Conservation (phyloP, 2,329 filamentous ascomycete species). For the Fusarium cyanostomum region DNA sequence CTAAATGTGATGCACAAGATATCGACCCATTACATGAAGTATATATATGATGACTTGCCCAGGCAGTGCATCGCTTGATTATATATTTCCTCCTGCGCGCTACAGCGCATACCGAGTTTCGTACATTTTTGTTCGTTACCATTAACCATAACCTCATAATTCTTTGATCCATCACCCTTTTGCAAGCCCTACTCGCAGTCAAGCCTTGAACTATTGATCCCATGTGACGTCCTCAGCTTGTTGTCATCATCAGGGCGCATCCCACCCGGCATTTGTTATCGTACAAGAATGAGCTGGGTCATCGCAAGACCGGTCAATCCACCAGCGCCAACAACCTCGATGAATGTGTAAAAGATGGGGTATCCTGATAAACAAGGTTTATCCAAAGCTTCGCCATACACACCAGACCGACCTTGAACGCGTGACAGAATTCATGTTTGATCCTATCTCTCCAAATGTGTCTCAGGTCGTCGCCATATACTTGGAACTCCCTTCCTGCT, state of each 20-base stretch:
- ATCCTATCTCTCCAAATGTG: not conserved
- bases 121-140: slow-evolving; percentile 12
- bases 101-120: not conserved
- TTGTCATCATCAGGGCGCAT: not conserved
- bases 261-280: not conserved
- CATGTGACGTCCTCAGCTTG: not conserved
- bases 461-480: slow-evolving; percentile 40
- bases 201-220: not conserved
- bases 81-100: not conserved
- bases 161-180: not conserved
- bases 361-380: slow-evolving; percentile 26
- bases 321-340: not conserved
- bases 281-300: not conserved
- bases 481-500: slow-evolving; percentile 53
- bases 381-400: slow-evolving; percentile 8
- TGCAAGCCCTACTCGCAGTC: not conserved
- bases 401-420: not conserved
- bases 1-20: no score
- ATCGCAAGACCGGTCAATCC: not conserved
- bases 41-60: not conserved
- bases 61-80: not conserved
- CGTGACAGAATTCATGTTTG: not conserved
- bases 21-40: no score
- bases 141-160: slow-evolving; percentile 6
- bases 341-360: slow-evolving; percentile 23